Base-by-base conservation (phyloP, 1,284 basidiomycete species). In the Tilletiopsis washingtonensis region DNA sequence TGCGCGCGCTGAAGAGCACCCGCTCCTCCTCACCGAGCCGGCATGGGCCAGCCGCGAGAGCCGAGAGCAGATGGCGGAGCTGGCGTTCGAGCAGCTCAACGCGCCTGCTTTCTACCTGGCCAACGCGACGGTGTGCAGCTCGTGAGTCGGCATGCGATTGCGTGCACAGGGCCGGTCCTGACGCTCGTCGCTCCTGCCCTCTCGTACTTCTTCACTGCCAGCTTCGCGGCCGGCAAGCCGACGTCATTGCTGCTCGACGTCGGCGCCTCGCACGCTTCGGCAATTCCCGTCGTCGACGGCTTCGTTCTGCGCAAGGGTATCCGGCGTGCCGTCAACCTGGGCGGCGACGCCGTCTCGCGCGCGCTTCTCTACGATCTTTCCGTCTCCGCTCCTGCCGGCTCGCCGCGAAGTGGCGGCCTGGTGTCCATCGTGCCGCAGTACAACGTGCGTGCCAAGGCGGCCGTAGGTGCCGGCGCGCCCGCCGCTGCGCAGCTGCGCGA, bases 61-160 rank as follows among this genome's bases (percentile, higher is more conserved):
- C 67, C 79, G 93, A 43, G 91, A 97, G 76, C 80, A 84, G 44
- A 86, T 97, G 83, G 86, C 89, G 12, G 89, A 98, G 76, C 84
- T 98, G 51, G 89, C 93, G 77, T 98, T 98, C 70, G 94, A 99
- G 75, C 85, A 91, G 56, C 91, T 96, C 65, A 78, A 88, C 45
- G 86, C 85, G 6, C 94, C 94, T 2, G 94, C 93, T 1, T 91
- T 94, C 76, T 99, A 98, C 74, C 86, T 96, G 45, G 91, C 93
- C 27, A 96, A 97, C 71, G 85, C 87, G 21, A 86, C 88, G n/a
- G 93, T 98, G 14, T 77, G 98, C 46, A 93, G 88, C 74, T 86
- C 91, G 85, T 91, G 75, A 67, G 86, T 78, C 9, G 4, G 41
- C 24, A 9, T 14, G 1, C 4, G 11, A 3, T 14, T 1, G 3